These are phyloP conservation scores for Moricandia moricandioides DNA, from an alignment of 345 rosid species.

Conservation along the genomic window DNA sequence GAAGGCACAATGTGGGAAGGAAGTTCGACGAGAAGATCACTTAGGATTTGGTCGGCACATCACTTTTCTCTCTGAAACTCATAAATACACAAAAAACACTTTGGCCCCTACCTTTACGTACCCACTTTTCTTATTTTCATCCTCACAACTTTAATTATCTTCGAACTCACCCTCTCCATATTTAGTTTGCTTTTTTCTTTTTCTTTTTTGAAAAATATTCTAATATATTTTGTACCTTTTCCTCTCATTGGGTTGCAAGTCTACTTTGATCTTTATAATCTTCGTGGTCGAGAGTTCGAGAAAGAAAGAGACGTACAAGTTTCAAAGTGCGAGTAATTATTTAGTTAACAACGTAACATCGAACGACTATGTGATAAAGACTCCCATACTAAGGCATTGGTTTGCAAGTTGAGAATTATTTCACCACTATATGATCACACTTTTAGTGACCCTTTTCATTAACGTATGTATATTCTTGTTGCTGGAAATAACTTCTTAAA, in stretches of 20 bases:
- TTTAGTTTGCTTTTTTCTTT: conserved; percentile 10
- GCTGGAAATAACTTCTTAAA: not conserved
- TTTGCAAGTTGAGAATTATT: not conserved
- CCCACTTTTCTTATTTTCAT: conserved; percentile 12
- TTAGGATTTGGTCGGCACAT: conserved; percentile 37
- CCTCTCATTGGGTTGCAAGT: conserved; percentile 4
- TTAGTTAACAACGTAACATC: not conserved
- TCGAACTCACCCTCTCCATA: conserved; percentile 36
- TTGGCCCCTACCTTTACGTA: conserved; percentile 35
- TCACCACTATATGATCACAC: not conserved
- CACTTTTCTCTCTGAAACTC: conserved; percentile 27
- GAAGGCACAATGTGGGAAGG: conserved; percentile 34
- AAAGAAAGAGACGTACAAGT: conserved; percentile 9
- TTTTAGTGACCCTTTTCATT: not conserved
- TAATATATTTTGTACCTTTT: not conserved
- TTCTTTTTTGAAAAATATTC: not conserved
- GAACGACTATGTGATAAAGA: not conserved
- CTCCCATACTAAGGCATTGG: not conserved
- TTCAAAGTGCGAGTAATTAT: not conserved
- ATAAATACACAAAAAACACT: not conserved
- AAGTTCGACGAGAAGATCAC: conserved; percentile 37
- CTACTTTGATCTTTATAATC: conserved; percentile 15
- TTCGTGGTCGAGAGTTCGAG: conserved; percentile 16
- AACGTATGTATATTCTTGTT: not conserved
- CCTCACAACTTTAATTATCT: conserved; percentile 19